Base-by-base conservation (phyloP, 805 yeast species). In the Tetrapisispora taiwanensis region DNA sequence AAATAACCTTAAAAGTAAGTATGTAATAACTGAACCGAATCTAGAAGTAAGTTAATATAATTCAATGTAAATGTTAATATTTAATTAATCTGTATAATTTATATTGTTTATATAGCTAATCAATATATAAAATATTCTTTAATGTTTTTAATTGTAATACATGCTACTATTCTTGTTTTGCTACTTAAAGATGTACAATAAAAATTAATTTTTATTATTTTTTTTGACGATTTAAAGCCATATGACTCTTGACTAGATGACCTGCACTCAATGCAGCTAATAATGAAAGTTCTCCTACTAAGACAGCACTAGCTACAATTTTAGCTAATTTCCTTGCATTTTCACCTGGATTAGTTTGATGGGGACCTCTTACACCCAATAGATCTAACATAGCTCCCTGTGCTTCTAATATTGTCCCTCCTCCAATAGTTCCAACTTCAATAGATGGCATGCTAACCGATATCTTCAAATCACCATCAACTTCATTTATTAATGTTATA, bases 401-500 rank as follows among this genome's bases (percentile, higher is more conserved):
- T 36, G 99, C 96, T 60, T 85, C 97, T 56, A 92, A 75, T 50
- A 92, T 85, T 3, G 99, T 92, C 60, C 99, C 99, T 49, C 99
- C 99, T 44, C 98, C 98, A 65, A 92, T 88, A 1, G 99, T 92
- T 50, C 99, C 99, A 37, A 92, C 98, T 69, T 92, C 99, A 55
- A 92, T 87, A 20, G 94, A 86, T 27, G 99, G 99, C 99, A 92
- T 92, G 4, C 97, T 85, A 14, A 92, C 98, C 1, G 96, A 85
- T 31, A 92, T 83, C 53, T 78, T 82, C 58, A 92, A 74, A 58
- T 86, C 85, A 10, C 96, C 98, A 37, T 74, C 71, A 39, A 73
- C 72, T 61, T 84, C 86, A 58, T 81, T 80, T 94, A 92, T 89
- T 52, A 92, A 72, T 1, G 99, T 92, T 47, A 92, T 90, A 80